A percentile compares a stretch with the other conserved stretches of the same genome.
phyloP scores from a whole-genome alignment of 805 yeast genomes.

The Yamadazyma tumulicola region DNA sequence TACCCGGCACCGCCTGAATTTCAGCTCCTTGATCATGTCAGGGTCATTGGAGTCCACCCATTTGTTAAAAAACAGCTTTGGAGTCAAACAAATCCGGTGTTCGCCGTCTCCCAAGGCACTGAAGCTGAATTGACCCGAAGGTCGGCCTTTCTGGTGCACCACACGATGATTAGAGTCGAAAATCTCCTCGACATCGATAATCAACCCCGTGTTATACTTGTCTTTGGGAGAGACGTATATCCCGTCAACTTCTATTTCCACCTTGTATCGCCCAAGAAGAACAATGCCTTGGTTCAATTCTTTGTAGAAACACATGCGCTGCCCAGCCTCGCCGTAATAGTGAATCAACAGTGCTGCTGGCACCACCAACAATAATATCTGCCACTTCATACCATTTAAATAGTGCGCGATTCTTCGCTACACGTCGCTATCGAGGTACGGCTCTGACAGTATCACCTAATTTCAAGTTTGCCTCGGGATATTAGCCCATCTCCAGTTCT shows the following conservation, averaged over 20 bases:
- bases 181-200: conserved; percentile 47
- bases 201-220: conserved; percentile 24
- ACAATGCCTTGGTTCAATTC: conserved; percentile 50
- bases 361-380: not conserved
- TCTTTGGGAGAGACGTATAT: conserved; percentile 28
- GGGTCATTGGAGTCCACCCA: conserved; percentile 15
- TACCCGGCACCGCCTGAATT: conserved; percentile 18
- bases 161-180: conserved; percentile 20
- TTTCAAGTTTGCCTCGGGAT: no score
- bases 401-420: not conserved
- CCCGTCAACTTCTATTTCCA: conserved; percentile 38
- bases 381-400: not conserved
- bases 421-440: no score
- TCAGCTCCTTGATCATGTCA: conserved; percentile 15
- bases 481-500: no score
- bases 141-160: conserved; percentile 22
- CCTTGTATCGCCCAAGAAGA: conserved; percentile 46
- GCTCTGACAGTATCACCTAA: no score
- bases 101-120: conserved; percentile 23
- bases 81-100: conserved; percentile 25
- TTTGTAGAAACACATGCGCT: conserved; percentile 53
- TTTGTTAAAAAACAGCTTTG: conserved; percentile 18
- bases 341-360: conserved; percentile 25
- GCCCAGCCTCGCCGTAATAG: conserved; percentile 50
- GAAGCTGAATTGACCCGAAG: conserved; percentile 25